Percentiles rank a stretch among this genome's conserved stretches.
Conservation (phyloP, 306 rosid species). For the Luffa acutangula region DNA sequence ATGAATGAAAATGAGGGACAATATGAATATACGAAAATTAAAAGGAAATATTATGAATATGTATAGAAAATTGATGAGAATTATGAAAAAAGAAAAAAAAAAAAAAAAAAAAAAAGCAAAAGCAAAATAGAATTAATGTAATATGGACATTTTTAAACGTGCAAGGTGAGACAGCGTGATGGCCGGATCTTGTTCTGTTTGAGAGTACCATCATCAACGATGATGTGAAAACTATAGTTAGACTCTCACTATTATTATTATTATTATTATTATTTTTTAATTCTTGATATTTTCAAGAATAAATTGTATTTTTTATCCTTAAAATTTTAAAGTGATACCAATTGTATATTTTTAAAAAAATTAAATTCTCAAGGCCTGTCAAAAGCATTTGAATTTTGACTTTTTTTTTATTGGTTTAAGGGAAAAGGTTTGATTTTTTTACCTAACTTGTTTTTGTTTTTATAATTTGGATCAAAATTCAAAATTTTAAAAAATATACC, state of each 20-base stretch:
- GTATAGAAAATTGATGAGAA: background rate
- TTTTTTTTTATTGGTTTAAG: no score
- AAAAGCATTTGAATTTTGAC: no score
- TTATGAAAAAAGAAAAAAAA: background rate
- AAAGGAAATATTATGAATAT: background rate
- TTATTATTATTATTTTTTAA: background rate
- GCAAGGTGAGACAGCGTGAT: background rate
- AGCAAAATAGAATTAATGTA: background rate
- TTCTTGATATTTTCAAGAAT: no score
- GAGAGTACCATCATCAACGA: background rate
- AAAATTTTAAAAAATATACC: no score
- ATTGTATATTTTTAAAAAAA: no score
- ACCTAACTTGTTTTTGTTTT: no score
- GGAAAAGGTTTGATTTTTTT: no score
- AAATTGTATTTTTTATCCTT: no score
- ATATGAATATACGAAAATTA: no score
- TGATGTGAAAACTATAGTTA: background rate
- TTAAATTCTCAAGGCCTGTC: no score
- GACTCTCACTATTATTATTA: background rate
- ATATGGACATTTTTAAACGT: background rate
- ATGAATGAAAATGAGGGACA: background rate
- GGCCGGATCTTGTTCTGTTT: conserved; percentile 2
- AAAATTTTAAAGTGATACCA: no score
- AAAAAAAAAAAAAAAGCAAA: background rate
- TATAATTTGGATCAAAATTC: no score